A percentile compares a stretch with the other conserved stretches of the same genome.
These are phyloP conservation scores for Blastobotrys persicus DNA, from an alignment of 1,139 yeast genomes.

Conservation along the genomic window DNA sequence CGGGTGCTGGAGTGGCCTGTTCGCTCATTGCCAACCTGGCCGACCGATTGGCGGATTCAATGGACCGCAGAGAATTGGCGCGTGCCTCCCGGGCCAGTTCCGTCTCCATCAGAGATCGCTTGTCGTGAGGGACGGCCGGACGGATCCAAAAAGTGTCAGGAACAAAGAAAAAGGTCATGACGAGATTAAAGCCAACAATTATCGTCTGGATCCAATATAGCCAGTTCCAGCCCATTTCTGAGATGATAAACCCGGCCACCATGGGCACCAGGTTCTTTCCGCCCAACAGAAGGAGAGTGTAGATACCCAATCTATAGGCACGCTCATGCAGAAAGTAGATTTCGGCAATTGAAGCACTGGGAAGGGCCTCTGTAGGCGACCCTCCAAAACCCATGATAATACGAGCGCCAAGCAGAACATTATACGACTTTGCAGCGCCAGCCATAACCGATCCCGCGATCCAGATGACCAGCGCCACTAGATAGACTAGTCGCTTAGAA, in stretches of 20 bases:
- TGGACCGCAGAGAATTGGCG: constrained; percentile 21
- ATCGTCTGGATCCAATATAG: constrained; percentile 59
- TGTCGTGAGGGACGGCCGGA: constrained; percentile 49
- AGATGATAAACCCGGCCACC: constrained; percentile 53
- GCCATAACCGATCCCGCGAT: constrained; percentile 57
- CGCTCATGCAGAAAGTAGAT: constrained; percentile 64
- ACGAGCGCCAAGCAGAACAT: constrained; percentile 56
- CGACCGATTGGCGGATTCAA: constrained; percentile 1
- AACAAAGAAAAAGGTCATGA: constrained; percentile 52
- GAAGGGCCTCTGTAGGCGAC: constrained; percentile 61
- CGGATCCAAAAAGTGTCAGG: constrained; percentile 70
- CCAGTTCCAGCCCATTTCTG: constrained; percentile 56
- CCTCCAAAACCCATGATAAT: constrained; percentile 58
- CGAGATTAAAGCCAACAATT: constrained; percentile 48
- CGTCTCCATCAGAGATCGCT: constrained; percentile 51
- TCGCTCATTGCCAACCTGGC: not conserved
- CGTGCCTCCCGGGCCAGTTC: constrained; percentile 47
- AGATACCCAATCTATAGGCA: constrained; percentile 61
- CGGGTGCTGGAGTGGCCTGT: not conserved
- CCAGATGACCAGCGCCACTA: constrained; percentile 49
- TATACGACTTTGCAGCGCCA: constrained; percentile 49
- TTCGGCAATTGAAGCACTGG: constrained; percentile 61
- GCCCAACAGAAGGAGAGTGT: constrained; percentile 58
- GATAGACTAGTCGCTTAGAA: constrained; percentile 59
- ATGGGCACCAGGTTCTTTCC: constrained; percentile 62